Conservation (phyloP, 805 yeast genomes). For the Wickerhamomyces subpelliculosus region DNA sequence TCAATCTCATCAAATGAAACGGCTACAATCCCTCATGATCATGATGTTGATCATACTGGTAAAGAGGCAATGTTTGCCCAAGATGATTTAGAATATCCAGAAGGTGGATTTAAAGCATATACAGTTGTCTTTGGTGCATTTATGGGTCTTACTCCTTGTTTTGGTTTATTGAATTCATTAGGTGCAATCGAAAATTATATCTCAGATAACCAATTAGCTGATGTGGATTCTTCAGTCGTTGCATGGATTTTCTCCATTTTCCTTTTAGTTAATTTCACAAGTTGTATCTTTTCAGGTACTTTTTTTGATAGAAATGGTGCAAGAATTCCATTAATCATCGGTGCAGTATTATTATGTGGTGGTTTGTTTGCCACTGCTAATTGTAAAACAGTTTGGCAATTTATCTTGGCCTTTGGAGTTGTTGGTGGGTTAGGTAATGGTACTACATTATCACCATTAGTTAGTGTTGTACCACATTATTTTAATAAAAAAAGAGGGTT, state of each 20-base stretch:
- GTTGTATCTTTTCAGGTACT: constrained; percentile 46
- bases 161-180: constrained; percentile 47
- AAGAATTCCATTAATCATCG: constrained; percentile 30
- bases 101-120: constrained; percentile 52
- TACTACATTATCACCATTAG: constrained; percentile 44
- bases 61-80: constrained; percentile 4
- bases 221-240: constrained; percentile 35
- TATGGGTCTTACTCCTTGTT: constrained; percentile 42
- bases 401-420: constrained; percentile 46
- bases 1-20: background rate
- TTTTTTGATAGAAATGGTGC: constrained; percentile 46
- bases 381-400: constrained; percentile 44
- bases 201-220: constrained; percentile 41
- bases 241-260: constrained; percentile 58
- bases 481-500: constrained; percentile 46
- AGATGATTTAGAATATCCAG: constrained; percentile 30
- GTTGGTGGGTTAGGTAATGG: constrained; percentile 49
- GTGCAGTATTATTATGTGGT: constrained; percentile 32
- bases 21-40: background rate
- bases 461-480: constrained; percentile 55
- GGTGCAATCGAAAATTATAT: constrained; percentile 57
- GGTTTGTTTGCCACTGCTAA: constrained; percentile 46
- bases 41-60: background rate
- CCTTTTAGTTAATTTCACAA: constrained; percentile 37
- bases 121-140: constrained; percentile 47